Evolutionary conservation across 176 grass and related monocot genomes (phyloP), one percentile per base, ranked within the genome.

Genomic region (Tillandsia fasciculata): DNA sequence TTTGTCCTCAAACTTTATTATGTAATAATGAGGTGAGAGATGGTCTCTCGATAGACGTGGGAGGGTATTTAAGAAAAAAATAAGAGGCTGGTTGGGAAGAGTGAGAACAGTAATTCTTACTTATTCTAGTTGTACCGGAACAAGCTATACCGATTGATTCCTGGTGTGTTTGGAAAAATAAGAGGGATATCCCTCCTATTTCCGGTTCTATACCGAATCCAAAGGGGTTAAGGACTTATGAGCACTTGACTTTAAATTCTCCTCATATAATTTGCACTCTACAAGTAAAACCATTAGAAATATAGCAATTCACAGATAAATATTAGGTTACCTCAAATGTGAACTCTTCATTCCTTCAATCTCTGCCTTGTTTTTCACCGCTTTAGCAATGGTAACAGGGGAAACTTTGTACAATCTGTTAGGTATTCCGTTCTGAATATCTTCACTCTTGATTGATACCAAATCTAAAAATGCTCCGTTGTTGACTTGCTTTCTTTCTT

Each of bases 291-390:
- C 12, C 11, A 48, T 42, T 42, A 79, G 26, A 61, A 3, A 27
- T 72, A 73, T 24, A 73, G 15, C 2, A 68, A 9, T 14, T 28
- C 22, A 72, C 11, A 64, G 13, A 61, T 48, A 48, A 74, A 63
- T 48, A 69, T 65, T 78, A 56, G 54, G 54, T 73, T 88, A 96
- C 93, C 93, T 96, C 71, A 96, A 71, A 63, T 96, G 93, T 49
- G 83, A 83, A 65, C 81, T 85, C 64, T 80, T 84, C 93, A 96
- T 92, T 76, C 93, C 93, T 48, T 83, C 79, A 85, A 92, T 79
- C 65, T 96, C 93, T 77, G 93, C 81, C 53, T 85, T 79, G 77
- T 96, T 96, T 82, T 96, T 96, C 53, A 92, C 72, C 64, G 93
- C 74, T 72, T 96, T 96, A 13, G 88, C 81, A 72, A 90, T 70